Conservation (phyloP, 2,329 filamentous ascomycete genomes). For the Stemphylium beticola region DNA sequence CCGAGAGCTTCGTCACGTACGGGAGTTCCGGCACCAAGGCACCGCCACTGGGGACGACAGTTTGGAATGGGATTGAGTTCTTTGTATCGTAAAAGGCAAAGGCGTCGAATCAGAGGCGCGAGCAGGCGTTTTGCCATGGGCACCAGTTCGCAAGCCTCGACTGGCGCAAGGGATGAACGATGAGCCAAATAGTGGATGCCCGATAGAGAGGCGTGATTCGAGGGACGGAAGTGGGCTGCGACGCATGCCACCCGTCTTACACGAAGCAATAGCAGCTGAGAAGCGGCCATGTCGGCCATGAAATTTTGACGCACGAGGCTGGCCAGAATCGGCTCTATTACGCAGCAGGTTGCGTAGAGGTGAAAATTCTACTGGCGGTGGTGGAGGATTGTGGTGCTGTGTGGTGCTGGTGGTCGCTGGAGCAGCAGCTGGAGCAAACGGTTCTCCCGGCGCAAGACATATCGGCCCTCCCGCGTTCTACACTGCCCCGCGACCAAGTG, state of each 20-base stretch:
- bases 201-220: conserved; percentile 38
- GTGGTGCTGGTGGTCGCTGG: neutral
- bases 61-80: conserved; percentile 21
- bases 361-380: neutral
- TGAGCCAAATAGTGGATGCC: conserved; percentile 32
- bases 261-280: conserved; percentile 34
- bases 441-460: conserved; percentile 27
- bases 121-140: conserved; percentile 26
- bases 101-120: conserved; percentile 31
- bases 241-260: conserved; percentile 25
- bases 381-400: conserved; percentile 2
- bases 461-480: conserved; percentile 23
- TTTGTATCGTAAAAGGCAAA: conserved; percentile 4
- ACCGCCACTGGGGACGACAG: conserved; percentile 26
- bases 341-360: conserved; percentile 7
- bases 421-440: conserved; percentile 14
- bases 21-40: conserved; percentile 42
- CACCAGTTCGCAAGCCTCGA: conserved; percentile 22
- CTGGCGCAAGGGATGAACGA: conserved; percentile 36
- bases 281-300: conserved; percentile 10
- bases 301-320: conserved; percentile 12
- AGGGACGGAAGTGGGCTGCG: conserved; percentile 28
- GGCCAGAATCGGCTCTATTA: conserved; percentile 33
- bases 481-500: conserved; percentile 36
- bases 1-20: conserved; percentile 39